Conservation (phyloP, 441 rosid species). For the Erodium trifolium region DNA sequence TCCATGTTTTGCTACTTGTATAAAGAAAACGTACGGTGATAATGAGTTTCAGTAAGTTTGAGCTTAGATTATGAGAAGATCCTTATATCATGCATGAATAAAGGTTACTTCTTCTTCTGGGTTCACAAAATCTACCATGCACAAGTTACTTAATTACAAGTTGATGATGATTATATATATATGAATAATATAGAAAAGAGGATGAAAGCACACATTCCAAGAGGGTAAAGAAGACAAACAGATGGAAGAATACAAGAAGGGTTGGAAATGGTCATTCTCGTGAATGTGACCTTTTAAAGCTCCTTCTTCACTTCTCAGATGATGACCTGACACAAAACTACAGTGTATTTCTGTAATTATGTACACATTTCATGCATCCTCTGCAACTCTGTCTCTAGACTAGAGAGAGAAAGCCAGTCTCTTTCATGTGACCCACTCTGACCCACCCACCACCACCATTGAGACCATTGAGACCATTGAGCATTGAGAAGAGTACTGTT, state of each 20-base stretch:
- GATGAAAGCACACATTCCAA: slow-evolving; percentile 40
- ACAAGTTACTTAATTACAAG: slow-evolving; percentile 8
- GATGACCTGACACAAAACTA: slow-evolving; percentile 16
- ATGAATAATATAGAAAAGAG: too few species aligned
- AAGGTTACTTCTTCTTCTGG: too few species aligned
- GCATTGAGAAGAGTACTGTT: background rate
- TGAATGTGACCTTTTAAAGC: slow-evolving; percentile 35
- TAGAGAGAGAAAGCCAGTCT: too few species aligned
- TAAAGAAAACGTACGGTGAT: background rate
- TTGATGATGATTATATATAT: background rate
- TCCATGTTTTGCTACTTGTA: background rate
- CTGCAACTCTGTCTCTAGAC: too few species aligned
- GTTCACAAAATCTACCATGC: too few species aligned
- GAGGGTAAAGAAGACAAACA: slow-evolving; percentile 24
- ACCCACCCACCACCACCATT: background rate
- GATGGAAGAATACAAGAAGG: slow-evolving; percentile 37
- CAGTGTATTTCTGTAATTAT: background rate
- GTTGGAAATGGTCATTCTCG: slow-evolving; percentile 55
- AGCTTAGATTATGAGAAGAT: too few species aligned
- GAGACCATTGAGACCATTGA: background rate
- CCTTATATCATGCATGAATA: too few species aligned
- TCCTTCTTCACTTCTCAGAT: slow-evolving; percentile 3
- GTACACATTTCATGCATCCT: too few species aligned
- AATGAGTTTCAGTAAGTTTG: background rate
- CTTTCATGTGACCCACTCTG: background rate